These are phyloP conservation scores for Graphium sp. DNA, from an alignment of 2,329 filamentous ascomycete genomes.

Conservation along the genomic window DNA sequence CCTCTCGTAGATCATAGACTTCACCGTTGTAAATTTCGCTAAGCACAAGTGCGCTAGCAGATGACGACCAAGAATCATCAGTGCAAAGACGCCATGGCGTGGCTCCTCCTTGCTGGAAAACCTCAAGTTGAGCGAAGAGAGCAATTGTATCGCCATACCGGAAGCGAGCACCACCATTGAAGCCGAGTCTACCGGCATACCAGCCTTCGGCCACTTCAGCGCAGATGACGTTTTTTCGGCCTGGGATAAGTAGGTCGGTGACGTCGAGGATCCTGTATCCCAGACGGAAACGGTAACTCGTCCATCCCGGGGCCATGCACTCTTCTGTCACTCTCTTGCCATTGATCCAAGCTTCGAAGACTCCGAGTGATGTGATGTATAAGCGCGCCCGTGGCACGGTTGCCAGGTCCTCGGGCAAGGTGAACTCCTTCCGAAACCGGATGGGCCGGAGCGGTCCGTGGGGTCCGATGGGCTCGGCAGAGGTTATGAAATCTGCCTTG, in stretches of 20 bases:
- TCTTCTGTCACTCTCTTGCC: conserved; percentile 19
- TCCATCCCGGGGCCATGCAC: conserved; percentile 33
- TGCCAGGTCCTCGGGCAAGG: conserved; percentile 9
- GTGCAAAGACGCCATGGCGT: conserved; percentile 14
- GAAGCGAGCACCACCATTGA: conserved; percentile 11
- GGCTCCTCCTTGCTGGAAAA: too few species aligned
- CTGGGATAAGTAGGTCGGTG: conserved; percentile 16
- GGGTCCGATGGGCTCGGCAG: conserved; percentile 12
- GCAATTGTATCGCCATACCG: conserved; percentile 21
- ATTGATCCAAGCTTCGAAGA: conserved; percentile 30
- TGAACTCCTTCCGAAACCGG: conserved; percentile 17
- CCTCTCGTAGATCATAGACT: too few species aligned
- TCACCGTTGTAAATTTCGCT: too few species aligned
- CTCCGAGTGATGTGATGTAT: conserved; percentile 26
- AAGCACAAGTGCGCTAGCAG: too few species aligned
- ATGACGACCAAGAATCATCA: conserved; percentile 23
- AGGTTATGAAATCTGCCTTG: conserved; percentile 13
- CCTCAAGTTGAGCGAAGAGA: conserved; percentile 19
- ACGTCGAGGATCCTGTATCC: conserved; percentile 37
- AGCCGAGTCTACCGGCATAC: conserved; percentile 22
- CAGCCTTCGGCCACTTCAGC: conserved; percentile 30
- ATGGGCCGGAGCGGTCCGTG: conserved; percentile 13
- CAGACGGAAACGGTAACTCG: conserved; percentile 29
- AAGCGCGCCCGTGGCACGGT: too few species aligned
- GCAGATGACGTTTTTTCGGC: conserved; percentile 17